These are phyloP conservation scores for Pyricularia grisea DNA, from an alignment of 2,329 filamentous ascomycete species.

Conservation along the genomic window DNA sequence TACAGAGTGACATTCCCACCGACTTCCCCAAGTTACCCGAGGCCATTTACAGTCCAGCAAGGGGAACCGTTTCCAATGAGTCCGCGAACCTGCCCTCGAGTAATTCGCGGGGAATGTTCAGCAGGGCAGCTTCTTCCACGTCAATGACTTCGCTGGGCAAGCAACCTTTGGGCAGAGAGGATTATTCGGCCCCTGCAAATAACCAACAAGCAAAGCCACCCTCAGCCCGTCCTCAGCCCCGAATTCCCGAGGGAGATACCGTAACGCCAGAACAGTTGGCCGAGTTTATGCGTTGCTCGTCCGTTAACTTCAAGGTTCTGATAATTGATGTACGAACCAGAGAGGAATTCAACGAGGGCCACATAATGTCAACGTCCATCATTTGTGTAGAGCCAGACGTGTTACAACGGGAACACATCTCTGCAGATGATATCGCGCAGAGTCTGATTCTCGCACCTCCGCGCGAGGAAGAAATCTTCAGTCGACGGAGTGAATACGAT, in stretches of 20 bases:
- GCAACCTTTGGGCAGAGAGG: constrained; percentile 13
- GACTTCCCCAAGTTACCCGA: constrained; percentile 61
- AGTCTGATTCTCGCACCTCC: constrained; percentile 46
- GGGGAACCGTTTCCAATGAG: constrained; percentile 58
- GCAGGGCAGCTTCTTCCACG: constrained; percentile 43
- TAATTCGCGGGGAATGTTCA: constrained; percentile 54
- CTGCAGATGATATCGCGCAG: constrained; percentile 2
- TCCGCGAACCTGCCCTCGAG: constrained; percentile 56
- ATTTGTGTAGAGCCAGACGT: constrained; percentile 84
- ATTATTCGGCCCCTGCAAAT: constrained; percentile 23
- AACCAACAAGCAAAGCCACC: constrained; percentile 14
- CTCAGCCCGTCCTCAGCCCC: constrained; percentile 27
- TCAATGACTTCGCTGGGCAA: constrained; percentile 21
- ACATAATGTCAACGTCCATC: constrained; percentile 74
- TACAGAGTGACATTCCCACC: constrained; percentile 22
- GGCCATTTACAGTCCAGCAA: constrained; percentile 69
- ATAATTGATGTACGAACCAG: constrained; percentile 79
- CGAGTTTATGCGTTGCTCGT: constrained; percentile 51
- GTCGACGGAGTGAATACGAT: constrained; percentile 65
- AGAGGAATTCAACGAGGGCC: constrained; percentile 75
- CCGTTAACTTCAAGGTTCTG: constrained; percentile 53
- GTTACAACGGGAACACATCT: constrained; percentile 55
- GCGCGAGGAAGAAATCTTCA: constrained; percentile 69
- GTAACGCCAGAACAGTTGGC: constrained; percentile 64
- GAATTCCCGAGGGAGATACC: constrained; percentile 42